Percentiles rank a stretch among this genome's conserved stretches.
These are phyloP conservation scores for Nannochloris sp. DNA, from an alignment of 139 green algal genomes.

Conservation along the genomic window DNA sequence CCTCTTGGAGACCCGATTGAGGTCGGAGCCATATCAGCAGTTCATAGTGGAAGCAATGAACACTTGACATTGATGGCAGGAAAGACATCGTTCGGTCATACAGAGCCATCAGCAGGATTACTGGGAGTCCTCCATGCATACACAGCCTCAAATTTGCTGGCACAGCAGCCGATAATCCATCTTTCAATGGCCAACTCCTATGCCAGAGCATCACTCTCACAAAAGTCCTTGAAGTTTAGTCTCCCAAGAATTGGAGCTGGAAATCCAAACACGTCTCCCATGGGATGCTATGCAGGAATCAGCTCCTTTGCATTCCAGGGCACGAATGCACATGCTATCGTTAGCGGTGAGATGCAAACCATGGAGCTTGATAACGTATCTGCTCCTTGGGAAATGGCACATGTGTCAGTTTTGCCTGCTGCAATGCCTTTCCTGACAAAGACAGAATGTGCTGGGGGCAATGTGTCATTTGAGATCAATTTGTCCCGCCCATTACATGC, in stretches of 20 bases:
- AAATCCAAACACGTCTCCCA: no score
- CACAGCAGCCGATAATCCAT: constrained; percentile 3
- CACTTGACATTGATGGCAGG: constrained; percentile 42
- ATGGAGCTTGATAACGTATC: neutral
- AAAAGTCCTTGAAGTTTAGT: neutral
- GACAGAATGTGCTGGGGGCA: no score
- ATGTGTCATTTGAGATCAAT: constrained; percentile 18
- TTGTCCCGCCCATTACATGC: constrained; percentile 26
- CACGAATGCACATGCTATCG: constrained; percentile 46
- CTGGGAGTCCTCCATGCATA: constrained; percentile 30
- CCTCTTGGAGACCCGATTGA: constrained; percentile 75
- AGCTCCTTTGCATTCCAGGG: constrained; percentile 56
- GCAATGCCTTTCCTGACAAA: no score
- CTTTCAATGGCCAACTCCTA: constrained; percentile 16
- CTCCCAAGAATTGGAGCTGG: neutral
- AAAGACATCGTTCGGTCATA: constrained; percentile 64
- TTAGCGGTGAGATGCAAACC: neutral
- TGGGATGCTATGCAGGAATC: constrained; percentile 9
- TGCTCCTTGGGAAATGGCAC: no score
- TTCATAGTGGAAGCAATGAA: constrained; percentile 15
- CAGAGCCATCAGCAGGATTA: constrained; percentile 61
- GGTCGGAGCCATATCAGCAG: constrained; percentile 42
- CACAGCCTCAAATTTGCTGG: neutral
- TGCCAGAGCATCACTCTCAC: constrained; percentile 11
- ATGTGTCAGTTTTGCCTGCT: no score